Conservation (phyloP, 139 green algal species). For the Asterochloris sp. region DNA sequence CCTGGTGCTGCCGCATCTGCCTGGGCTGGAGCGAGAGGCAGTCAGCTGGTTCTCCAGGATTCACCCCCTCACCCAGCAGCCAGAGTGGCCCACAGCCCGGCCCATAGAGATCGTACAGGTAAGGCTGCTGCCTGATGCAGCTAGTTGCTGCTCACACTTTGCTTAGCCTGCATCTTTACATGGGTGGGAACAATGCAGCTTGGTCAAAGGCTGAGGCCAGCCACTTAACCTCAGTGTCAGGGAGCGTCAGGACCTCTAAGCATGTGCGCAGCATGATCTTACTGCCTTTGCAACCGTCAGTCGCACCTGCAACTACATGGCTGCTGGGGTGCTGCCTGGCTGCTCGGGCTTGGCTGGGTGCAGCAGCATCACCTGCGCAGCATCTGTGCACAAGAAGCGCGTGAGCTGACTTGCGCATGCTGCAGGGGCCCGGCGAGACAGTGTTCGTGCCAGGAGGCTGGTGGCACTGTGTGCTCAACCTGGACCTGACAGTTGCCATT, state of each 20-base stretch:
- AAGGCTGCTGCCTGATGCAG: background rate
- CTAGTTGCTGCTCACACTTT: too few species aligned
- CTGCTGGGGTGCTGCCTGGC: too few species aligned
- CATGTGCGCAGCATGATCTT: too few species aligned
- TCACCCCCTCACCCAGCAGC: slow-evolving; percentile 51
- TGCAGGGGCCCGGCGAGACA: slow-evolving; percentile 61
- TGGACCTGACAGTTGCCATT: slow-evolving; percentile 73
- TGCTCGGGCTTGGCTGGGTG: too few species aligned
- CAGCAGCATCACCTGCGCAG: background rate
- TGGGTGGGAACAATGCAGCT: background rate
- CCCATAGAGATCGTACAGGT: slow-evolving; percentile 64
- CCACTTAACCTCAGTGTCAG: background rate
- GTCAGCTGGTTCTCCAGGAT: slow-evolving; percentile 72
- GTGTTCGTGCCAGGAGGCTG: slow-evolving; percentile 75
- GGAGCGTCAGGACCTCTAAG: too few species aligned
- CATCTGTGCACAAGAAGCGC: background rate
- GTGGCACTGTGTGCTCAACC: slow-evolving; percentile 81
- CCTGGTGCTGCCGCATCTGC: slow-evolving; percentile 52
- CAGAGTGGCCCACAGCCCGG: slow-evolving; percentile 48
- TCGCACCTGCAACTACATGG: too few species aligned
- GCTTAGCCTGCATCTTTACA: too few species aligned
- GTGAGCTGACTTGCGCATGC: background rate
- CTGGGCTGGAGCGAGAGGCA: slow-evolving; percentile 74
- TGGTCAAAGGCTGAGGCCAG: background rate
- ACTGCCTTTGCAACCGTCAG: too few species aligned